Percentiles rank a stretch among this genome's conserved stretches.
Conservation (phyloP, 331 rosid genomes). For the Prunus yedoensis region DNA sequence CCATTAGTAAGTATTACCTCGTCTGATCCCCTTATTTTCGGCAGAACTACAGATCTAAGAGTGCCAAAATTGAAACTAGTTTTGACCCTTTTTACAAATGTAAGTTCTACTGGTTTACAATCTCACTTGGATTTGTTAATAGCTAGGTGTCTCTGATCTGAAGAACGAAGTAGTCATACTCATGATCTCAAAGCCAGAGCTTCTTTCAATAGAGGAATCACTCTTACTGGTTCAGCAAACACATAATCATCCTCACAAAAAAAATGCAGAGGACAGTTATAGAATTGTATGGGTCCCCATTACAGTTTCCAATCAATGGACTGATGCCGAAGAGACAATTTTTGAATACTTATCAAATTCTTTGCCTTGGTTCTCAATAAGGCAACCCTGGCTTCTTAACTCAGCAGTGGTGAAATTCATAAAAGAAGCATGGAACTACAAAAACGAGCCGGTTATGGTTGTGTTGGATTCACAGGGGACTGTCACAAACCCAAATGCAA, state of each 20-base stretch:
- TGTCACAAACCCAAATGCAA: constrained; percentile 44
- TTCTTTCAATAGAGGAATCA: constrained; percentile 32
- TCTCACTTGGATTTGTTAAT: constrained; percentile 19
- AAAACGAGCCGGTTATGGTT: constrained; percentile 43
- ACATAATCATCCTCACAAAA: constrained; percentile 44
- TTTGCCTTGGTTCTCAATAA: constrained; percentile 52
- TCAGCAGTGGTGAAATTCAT: constrained; percentile 39
- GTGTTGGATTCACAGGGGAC: constrained; percentile 57
- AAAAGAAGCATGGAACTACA: constrained; percentile 47
- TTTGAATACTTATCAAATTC: constrained; percentile 41
- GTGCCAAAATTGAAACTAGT: background rate
- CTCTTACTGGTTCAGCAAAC: constrained; percentile 62
- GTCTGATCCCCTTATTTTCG: background rate
- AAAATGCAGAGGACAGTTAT: constrained; percentile 28
- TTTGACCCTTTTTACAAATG: background rate
- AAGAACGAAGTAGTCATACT: constrained; percentile 48
- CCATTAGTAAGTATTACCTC: background rate
- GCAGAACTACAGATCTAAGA: background rate
- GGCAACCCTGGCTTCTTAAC: constrained; percentile 51
- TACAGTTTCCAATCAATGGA: constrained; percentile 53
- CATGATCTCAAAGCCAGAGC: constrained; percentile 53
- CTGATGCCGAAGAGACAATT: constrained; percentile 42
- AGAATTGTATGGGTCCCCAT: constrained; percentile 64
- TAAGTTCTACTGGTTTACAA: background rate
- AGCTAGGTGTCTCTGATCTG: constrained; percentile 54